Evolutionary conservation across 1,139 yeast species (phyloP).

Genomic region (Diutina mesorugosa): DNA sequence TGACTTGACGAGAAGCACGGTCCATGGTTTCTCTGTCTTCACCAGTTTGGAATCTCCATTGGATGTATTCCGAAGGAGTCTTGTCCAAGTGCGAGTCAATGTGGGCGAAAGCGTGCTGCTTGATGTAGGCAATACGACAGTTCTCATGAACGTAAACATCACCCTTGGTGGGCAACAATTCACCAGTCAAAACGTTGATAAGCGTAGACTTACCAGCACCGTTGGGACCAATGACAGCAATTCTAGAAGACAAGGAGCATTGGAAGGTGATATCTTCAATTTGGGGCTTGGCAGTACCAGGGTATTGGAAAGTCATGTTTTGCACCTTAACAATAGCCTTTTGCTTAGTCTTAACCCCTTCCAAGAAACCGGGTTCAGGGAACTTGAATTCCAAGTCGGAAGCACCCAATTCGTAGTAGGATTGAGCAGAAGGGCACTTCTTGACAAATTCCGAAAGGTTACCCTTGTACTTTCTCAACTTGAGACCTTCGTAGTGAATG

Average conservation of each 20-base stretch:
- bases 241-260: conserved; percentile 97
- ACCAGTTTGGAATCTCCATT: conserved; percentile 99
- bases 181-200: conserved; percentile 98
- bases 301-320: conserved; percentile 97
- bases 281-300: conserved; percentile 97
- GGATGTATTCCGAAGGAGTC: conserved; percentile 99
- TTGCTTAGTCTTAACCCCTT: conserved; percentile 99
- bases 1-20: conserved; percentile 98
- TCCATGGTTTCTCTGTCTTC: conserved; percentile 99
- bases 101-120: conserved; percentile 99
- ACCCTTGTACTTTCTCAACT: conserved; percentile 99
- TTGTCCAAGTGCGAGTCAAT: conserved; percentile 97
- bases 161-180: conserved; percentile 94
- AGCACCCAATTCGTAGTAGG: conserved; percentile 97
- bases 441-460: conserved; percentile 96
- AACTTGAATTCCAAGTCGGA: conserved; percentile 89
- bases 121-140: conserved; percentile 98
- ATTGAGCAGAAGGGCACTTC: conserved; percentile 97
- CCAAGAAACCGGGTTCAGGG: conserved; percentile 99
- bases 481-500: conserved; percentile 99
- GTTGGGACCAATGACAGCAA: conserved; percentile 99
- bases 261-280: conserved; percentile 85
- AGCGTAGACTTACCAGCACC: conserved; percentile 99
- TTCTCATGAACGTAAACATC: conserved; percentile 99
- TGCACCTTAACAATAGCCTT: conserved; percentile 98